Evolutionary conservation across 768 basidiomycete genomes (phyloP).

Genomic region (Termitomyces sp.): DNA sequence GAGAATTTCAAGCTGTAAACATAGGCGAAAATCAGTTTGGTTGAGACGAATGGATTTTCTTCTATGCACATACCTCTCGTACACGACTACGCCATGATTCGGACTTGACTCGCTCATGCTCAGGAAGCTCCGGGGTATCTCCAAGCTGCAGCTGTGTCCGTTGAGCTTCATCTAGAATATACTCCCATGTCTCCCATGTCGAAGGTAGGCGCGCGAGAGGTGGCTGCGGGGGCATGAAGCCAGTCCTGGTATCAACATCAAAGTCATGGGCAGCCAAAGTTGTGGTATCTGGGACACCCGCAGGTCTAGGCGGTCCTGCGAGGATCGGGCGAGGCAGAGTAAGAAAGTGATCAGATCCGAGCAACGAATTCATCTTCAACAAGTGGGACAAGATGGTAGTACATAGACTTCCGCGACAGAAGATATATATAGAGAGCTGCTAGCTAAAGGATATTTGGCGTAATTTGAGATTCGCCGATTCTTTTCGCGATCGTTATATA

Average conservation of each 20-base stretch:
- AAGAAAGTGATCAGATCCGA: conserved; percentile 15
- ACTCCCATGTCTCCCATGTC: conserved; percentile 74
- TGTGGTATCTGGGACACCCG: conserved; percentile 18
- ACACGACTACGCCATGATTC: conserved; percentile 51
- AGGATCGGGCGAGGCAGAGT: conserved; percentile 15
- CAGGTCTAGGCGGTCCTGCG: conserved; percentile 6
- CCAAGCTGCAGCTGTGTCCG: conserved; percentile 51
- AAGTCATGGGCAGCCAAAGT: conserved; percentile 67
- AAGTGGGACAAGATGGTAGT: background rate
- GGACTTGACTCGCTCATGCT: conserved; percentile 37
- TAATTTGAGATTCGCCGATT: background rate
- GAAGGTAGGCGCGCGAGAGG: conserved; percentile 60
- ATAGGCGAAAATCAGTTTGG: background rate
- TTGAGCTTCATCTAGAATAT: conserved; percentile 45
- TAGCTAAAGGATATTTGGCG: background rate
- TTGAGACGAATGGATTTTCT: background rate
- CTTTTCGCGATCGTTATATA: background rate
- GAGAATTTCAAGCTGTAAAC: conserved; percentile 48
- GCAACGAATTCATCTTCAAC: conserved; percentile 5
- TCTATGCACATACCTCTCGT: conserved; percentile 34
- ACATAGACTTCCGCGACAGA: background rate
- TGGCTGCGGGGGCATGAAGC: conserved; percentile 83
- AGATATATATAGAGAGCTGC: background rate
- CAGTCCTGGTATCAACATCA: conserved; percentile 87
- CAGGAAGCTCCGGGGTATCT: conserved; percentile 40